A percentile compares a stretch with the other conserved stretches of the same genome.
Evolutionary conservation across 1,284 basidiomycete species (phyloP).

Genomic region (Cryptococcus jaspeensis): DNA sequence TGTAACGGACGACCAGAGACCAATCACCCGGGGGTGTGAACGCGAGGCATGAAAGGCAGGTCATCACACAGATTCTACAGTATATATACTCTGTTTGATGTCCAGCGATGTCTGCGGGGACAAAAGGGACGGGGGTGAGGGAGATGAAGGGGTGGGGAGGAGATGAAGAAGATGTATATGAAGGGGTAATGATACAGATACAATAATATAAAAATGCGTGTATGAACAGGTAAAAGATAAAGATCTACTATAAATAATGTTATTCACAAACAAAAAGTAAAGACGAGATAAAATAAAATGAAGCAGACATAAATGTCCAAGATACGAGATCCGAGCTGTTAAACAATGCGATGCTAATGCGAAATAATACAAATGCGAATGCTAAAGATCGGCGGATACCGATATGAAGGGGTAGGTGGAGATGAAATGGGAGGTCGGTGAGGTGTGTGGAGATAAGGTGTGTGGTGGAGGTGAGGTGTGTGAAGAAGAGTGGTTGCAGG

Average conservation of each 20-base stretch:
- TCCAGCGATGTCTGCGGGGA: too few species aligned
- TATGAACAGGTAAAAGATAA: slow-evolving; percentile 1
- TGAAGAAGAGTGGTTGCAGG: not conserved
- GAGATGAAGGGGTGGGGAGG: not conserved
- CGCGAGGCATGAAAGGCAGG: too few species aligned
- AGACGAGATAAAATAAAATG: not conserved
- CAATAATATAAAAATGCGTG: not conserved
- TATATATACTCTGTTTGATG: too few species aligned
- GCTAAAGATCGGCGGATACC: not conserved
- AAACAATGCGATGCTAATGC: slow-evolving; percentile 14
- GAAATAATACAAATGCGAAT: slow-evolving; percentile 5
- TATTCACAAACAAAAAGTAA: not conserved
- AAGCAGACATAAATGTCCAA: slow-evolving; percentile 5
- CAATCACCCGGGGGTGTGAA: too few species aligned
- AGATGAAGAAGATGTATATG: not conserved
- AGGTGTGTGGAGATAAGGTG: not conserved
- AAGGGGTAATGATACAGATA: slow-evolving; percentile 1
- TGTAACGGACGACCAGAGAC: too few species aligned
- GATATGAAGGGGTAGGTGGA: not conserved
- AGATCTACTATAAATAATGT: not conserved
- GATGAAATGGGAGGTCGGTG: not conserved
- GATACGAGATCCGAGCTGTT: not conserved
- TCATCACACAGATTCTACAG: not conserved
- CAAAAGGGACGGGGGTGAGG: not conserved
- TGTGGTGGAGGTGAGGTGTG: not conserved